Evolutionary conservation across 495 filamentous ascomycete genomes (phyloP).

Genomic region (Annulohypoxylon bovei): DNA sequence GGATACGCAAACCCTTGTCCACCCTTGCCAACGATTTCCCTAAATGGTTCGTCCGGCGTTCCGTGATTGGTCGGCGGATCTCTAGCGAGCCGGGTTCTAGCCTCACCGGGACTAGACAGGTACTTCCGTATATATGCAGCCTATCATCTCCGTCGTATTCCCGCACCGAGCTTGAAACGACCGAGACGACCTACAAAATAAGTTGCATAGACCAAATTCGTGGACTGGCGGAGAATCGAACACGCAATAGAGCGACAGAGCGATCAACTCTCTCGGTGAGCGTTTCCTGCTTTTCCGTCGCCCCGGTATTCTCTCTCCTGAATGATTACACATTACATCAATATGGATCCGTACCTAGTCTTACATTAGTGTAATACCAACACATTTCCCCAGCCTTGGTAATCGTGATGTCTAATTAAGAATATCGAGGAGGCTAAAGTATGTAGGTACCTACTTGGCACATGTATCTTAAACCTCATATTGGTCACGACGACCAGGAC

Average conservation of each 20-base stretch:
- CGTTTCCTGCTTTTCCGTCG: conserved; percentile 5
- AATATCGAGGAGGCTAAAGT: conserved; percentile 20
- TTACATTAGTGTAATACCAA: not conserved
- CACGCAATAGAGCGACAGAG: not conserved
- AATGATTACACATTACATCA: conserved; percentile 4
- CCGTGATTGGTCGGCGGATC: conserved; percentile 19
- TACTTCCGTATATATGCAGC: not conserved
- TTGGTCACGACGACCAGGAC: not conserved
- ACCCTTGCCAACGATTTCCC: conserved; percentile 30
- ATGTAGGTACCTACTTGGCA: not conserved
- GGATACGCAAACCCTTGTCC: not conserved
- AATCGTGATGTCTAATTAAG: conserved; percentile 16
- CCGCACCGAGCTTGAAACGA: conserved; percentile 21
- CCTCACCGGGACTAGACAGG: conserved; percentile 29
- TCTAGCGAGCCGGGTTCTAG: conserved; percentile 9
- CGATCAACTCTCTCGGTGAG: conserved; percentile 22
- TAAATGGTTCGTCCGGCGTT: conserved; percentile 33
- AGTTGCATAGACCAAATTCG: not conserved
- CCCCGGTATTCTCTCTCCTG: not conserved
- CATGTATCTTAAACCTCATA: not conserved
- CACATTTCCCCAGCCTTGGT: not conserved
- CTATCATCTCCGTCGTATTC: conserved; percentile 32
- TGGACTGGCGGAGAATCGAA: conserved; percentile 18
- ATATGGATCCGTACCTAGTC: no score
- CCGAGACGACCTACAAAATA: not conserved